phyloP scores from a whole-genome alignment of 768 basidiomycete species.

The Imleria badia region DNA sequence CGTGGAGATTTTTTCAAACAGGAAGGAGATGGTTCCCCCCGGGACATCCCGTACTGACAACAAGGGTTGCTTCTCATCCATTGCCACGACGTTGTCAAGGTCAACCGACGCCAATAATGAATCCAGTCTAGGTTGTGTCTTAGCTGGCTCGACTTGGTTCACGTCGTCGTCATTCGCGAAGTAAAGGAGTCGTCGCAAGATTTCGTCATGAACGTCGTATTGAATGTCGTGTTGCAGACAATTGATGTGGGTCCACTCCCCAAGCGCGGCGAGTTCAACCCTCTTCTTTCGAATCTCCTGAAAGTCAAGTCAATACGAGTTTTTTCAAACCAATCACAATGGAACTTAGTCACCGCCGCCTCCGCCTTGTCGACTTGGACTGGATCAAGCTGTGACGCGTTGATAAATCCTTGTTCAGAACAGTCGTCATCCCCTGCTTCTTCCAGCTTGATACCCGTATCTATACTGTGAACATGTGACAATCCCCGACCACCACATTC shows the following conservation, averaged over 20 bases:
- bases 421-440: constrained; percentile 32
- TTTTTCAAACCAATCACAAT: neutral
- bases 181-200: constrained; percentile 52
- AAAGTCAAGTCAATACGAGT: neutral
- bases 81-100: constrained; percentile 42
- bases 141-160: constrained; percentile 6
- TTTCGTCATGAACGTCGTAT: constrained; percentile 60
- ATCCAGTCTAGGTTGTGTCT: constrained; percentile 29
- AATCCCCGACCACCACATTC: constrained; percentile 46
- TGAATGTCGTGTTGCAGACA: constrained; percentile 50
- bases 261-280: constrained; percentile 65
- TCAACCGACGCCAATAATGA: constrained; percentile 46
- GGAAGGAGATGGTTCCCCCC: constrained; percentile 71
- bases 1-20: constrained; percentile 63
- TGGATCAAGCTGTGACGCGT: constrained; percentile 60
- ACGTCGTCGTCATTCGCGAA: constrained; percentile 16
- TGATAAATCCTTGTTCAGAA: constrained; percentile 52
- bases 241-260: constrained; percentile 85
- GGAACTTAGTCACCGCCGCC: constrained; percentile 44
- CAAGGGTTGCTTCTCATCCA: constrained; percentile 34
- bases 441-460: constrained; percentile 18
- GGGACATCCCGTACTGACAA: constrained; percentile 47
- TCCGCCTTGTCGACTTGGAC: constrained; percentile 47
- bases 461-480: neutral
- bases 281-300: constrained; percentile 71